Evolutionary conservation across 331 rosid genomes (phyloP).

Genomic region (Pyrus hybrid): DNA sequence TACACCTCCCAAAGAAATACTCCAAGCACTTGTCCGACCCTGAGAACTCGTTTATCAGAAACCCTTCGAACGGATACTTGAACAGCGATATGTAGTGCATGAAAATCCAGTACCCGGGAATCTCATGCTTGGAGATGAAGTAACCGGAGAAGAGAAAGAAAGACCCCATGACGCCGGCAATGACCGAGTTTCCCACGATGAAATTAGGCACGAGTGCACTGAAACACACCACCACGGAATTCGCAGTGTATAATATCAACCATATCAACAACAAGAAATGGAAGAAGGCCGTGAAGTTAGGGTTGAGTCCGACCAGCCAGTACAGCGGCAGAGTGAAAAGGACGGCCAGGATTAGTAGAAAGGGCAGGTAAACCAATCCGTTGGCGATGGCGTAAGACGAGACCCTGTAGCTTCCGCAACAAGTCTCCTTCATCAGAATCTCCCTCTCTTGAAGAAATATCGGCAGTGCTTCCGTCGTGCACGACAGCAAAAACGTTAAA

Average conservation of each 20-base stretch:
- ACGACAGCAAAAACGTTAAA: constrained; percentile 61
- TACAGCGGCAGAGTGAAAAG: constrained; percentile 70
- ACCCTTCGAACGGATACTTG: constrained; percentile 98
- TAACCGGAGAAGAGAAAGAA: constrained; percentile 94
- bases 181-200: constrained; percentile 90
- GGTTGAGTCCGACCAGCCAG: constrained; percentile 88
- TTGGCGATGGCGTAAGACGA: constrained; percentile 92
- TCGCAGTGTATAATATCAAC: constrained; percentile 85
- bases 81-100: constrained; percentile 89
- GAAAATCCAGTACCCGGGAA: constrained; percentile 82
- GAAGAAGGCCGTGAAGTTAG: constrained; percentile 52
- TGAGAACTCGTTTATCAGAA: constrained; percentile 83
- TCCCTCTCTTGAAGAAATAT: constrained; percentile 91
- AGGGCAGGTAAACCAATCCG: constrained; percentile 82
- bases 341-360: constrained; percentile 79
- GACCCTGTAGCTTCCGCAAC: constrained; percentile 84
- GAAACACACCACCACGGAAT: constrained; percentile 94
- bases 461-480: constrained; percentile 85
- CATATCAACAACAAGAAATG: constrained; percentile 74
- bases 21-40: constrained; percentile 71
- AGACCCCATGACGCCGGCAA: constrained; percentile 88
- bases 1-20: constrained; percentile 64
- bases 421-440: constrained; percentile 93
- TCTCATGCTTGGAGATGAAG: constrained; percentile 72
- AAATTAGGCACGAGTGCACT: constrained; percentile 95